Evolutionary conservation across 805 yeast species (phyloP).

Genomic region (Ogataea salicorniae): DNA sequence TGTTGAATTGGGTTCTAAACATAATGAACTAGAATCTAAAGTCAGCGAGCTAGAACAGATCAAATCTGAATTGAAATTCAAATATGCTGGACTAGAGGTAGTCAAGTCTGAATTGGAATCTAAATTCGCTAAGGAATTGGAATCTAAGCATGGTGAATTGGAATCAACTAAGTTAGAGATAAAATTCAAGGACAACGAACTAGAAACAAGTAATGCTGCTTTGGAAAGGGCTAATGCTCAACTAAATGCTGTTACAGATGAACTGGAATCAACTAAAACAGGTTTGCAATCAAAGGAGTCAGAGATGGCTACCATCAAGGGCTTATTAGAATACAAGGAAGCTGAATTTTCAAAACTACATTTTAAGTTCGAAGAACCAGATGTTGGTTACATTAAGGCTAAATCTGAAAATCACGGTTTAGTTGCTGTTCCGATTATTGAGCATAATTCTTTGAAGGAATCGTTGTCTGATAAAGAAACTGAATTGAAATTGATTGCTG

Average conservation of each 20-base stretch:
- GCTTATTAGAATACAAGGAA: neutral
- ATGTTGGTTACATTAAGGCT: conserved; percentile 15
- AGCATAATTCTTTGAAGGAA: conserved; percentile 7
- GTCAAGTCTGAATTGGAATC: too few relatives aligned
- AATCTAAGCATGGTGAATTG: neutral
- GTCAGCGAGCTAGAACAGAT: conserved; percentile 1
- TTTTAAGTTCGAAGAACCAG: conserved; percentile 15
- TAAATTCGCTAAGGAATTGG: neutral
- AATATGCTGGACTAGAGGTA: too few relatives aligned
- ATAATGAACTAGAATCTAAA: too few relatives aligned
- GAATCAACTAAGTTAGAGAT: neutral
- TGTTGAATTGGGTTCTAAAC: too few relatives aligned
- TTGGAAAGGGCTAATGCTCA: neutral
- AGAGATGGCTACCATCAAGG: neutral
- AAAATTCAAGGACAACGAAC: neutral
- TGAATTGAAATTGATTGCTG: neutral
- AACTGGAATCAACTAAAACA: neutral
- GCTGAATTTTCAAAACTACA: conserved; percentile 1
- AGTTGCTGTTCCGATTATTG: conserved; percentile 19
- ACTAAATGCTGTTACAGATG: neutral
- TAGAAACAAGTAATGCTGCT: neutral
- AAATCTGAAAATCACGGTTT: conserved; percentile 12
- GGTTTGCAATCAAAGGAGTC: neutral
- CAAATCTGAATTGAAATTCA: conserved; percentile 4
- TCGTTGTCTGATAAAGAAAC: neutral